These are phyloP conservation scores for Fistulifera pelliculosa DNA, from an alignment of 108 stramenopile species.

Conservation along the genomic window DNA sequence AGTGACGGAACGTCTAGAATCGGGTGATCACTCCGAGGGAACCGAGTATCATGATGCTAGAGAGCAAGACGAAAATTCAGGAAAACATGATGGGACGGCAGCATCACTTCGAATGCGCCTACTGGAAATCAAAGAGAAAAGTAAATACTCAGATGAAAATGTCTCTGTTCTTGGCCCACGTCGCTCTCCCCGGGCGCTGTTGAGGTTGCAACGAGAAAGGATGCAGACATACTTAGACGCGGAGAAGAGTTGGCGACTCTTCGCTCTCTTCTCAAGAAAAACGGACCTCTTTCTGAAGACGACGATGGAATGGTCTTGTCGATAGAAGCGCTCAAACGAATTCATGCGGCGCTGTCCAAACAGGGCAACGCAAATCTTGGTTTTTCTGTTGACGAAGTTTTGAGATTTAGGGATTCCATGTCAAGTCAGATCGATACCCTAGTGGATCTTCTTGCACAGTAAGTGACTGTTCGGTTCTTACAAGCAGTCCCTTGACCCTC, in stretches of 20 bases:
- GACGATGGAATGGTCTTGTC: conserved; percentile 21
- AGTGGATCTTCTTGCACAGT: conserved; percentile 29
- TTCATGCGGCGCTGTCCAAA: conserved; percentile 38
- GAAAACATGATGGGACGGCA: conserved; percentile 26
- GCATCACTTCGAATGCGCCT: conserved; percentile 47
- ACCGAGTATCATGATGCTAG: conserved; percentile 17
- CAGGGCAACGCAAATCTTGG: conserved; percentile 17
- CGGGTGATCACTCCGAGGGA: background rate
- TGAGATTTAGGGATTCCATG: conserved; percentile 21
- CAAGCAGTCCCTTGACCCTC: background rate
- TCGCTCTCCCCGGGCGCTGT: background rate
- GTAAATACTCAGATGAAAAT: conserved; percentile 6
- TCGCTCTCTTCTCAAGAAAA: conserved; percentile 14
- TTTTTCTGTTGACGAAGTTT: conserved; percentile 7
- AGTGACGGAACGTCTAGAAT: too few species aligned
- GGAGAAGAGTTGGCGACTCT: background rate
- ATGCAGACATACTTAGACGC: background rate
- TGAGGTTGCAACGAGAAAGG: background rate
- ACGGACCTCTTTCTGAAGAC: conserved; percentile 20
- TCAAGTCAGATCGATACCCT: conserved; percentile 14
- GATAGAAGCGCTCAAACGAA: conserved; percentile 29
- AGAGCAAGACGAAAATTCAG: conserved; percentile 4
- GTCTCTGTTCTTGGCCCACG: background rate
- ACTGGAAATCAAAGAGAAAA: conserved; percentile 38
- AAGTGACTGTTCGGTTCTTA: conserved; percentile 3